A percentile compares a stretch with the other conserved stretches of the same genome.
Conservation (phyloP, 2,329 filamentous ascomycete species). For the Penicillium brevicompactum region DNA sequence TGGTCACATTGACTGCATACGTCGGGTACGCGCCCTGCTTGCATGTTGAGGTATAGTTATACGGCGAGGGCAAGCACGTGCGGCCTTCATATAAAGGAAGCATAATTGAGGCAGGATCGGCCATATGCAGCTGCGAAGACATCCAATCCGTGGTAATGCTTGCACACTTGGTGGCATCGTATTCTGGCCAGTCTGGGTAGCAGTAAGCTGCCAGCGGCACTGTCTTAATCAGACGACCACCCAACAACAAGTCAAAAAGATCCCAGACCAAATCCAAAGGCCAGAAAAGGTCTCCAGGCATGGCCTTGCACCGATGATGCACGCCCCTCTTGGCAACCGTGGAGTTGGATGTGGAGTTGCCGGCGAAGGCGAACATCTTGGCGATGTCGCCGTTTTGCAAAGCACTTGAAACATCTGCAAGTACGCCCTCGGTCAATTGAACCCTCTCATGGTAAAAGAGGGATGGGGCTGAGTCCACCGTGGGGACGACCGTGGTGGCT, state of each 20-base stretch:
- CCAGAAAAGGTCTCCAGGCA: constrained; percentile 26
- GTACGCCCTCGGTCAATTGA: constrained; percentile 39
- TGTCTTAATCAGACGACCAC: constrained; percentile 34
- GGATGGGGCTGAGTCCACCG: not conserved
- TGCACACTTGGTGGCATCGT: constrained; percentile 34
- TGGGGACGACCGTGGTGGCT: constrained; percentile 4
- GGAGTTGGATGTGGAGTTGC: constrained; percentile 7
- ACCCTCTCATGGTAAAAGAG: constrained; percentile 25
- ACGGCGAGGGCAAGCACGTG: constrained; percentile 19
- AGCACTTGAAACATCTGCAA: constrained; percentile 34
- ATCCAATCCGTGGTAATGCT: constrained; percentile 33
- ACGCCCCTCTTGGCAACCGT: constrained; percentile 28
- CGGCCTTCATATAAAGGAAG: constrained; percentile 23
- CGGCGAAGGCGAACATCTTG: constrained; percentile 37
- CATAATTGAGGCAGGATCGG: constrained; percentile 21
- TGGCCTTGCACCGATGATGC: constrained; percentile 42
- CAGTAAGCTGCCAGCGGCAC: constrained; percentile 37
- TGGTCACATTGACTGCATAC: constrained; percentile 37
- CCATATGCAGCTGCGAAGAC: constrained; percentile 14
- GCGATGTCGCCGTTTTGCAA: constrained; percentile 31
- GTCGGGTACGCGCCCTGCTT: constrained; percentile 28
- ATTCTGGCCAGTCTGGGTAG: constrained; percentile 36
- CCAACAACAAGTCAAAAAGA: constrained; percentile 42
- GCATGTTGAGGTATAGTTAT: constrained; percentile 21
- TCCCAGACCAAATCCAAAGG: constrained; percentile 21